phyloP scores from a whole-genome alignment of 2,329 filamentous ascomycete species.

The Pestalotiopsis sp. region DNA sequence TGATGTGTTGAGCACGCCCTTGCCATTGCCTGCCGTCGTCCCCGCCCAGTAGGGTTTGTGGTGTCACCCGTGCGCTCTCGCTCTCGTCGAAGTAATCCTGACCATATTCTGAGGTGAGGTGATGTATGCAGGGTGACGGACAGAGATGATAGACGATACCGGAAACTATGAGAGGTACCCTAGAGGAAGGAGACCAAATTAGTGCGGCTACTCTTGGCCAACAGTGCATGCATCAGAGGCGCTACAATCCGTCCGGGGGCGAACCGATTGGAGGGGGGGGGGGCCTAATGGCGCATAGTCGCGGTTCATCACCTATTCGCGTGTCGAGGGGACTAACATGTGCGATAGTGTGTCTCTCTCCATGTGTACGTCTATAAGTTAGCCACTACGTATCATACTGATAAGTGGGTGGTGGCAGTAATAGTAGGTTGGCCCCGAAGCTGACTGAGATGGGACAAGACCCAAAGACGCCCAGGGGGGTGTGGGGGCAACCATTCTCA shows the following conservation, averaged over 20 bases:
- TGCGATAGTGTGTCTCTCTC: neutral
- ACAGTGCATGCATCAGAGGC: neutral
- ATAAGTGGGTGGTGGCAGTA: neutral
- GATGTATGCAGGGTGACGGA: neutral
- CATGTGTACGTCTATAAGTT: too few relatives aligned
- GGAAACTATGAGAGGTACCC: too few relatives aligned
- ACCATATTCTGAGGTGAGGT: neutral
- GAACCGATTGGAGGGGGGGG: neutral
- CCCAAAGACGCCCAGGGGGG: neutral
- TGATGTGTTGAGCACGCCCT: too few relatives aligned
- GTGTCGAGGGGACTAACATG: neutral
- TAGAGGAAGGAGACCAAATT: too few relatives aligned
- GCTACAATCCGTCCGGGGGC: neutral
- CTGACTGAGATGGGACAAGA: neutral
- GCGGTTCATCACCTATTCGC: neutral
- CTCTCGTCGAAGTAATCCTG: neutral
- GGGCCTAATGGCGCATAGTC: neutral
- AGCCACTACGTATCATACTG: too few relatives aligned
- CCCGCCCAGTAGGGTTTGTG: neutral
- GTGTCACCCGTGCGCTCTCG: neutral
- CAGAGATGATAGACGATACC: too few relatives aligned
- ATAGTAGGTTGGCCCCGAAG: neutral
- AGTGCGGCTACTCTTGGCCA: neutral
- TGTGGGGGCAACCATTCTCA: too few relatives aligned
- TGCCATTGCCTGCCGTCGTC: too few relatives aligned